phyloP scores from a whole-genome alignment of 2,329 filamentous ascomycete species.

The Xylogone sp. region DNA sequence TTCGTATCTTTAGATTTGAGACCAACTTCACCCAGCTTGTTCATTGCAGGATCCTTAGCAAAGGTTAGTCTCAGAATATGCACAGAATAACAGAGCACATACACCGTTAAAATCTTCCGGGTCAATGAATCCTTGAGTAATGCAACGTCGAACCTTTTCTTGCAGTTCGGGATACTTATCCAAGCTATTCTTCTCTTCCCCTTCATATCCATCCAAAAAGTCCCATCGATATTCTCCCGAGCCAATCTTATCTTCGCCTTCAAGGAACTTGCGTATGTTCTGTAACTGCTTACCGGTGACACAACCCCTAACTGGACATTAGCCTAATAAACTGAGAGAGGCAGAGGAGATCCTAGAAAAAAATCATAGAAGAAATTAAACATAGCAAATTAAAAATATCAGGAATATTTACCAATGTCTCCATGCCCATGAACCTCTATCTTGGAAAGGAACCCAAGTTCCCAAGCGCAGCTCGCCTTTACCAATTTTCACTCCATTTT shows the following conservation, averaged over 20 bases:
- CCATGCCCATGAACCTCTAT: constrained; percentile 67
- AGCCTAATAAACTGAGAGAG: neutral
- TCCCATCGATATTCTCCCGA: constrained; percentile 41
- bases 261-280: constrained; percentile 58
- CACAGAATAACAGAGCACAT: constrained; percentile 16
- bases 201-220: constrained; percentile 64
- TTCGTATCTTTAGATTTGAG: constrained; percentile 17
- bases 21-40: constrained; percentile 25
- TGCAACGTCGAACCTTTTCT: constrained; percentile 68
- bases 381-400: neutral
- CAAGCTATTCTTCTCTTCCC: constrained; percentile 61
- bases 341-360: neutral
- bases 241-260: constrained; percentile 38
- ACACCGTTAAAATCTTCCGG: constrained; percentile 87
- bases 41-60: constrained; percentile 30
- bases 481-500: constrained; percentile 61
- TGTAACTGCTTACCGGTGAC: constrained; percentile 71
- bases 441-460: constrained; percentile 59
- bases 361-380: neutral
- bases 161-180: constrained; percentile 54
- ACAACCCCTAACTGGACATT: constrained; percentile 68
- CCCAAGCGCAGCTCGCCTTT: constrained; percentile 81
- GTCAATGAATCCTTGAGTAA: constrained; percentile 76
- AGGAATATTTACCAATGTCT: constrained; percentile 70
- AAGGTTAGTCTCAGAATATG: neutral